A percentile compares a stretch with the other conserved stretches of the same genome.
These are phyloP conservation scores for Talaromyces thailandensis DNA, from an alignment of 495 filamentous ascomycete genomes.

Conservation along the genomic window DNA sequence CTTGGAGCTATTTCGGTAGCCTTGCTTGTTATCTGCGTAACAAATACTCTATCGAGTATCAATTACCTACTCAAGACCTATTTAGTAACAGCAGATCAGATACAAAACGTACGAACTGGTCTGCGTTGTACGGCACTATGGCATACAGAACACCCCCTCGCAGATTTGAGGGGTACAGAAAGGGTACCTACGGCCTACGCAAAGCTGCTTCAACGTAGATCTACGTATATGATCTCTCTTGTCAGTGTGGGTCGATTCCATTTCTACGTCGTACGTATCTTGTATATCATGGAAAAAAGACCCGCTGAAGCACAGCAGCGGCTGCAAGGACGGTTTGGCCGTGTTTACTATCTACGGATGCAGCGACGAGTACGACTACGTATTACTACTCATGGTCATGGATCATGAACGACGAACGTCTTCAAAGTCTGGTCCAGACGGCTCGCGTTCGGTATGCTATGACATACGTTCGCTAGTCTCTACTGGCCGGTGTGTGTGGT, in stretches of 20 bases:
- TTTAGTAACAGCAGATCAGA: background rate
- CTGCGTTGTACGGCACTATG: background rate
- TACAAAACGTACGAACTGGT: background rate
- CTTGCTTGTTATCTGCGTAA: conserved; percentile 1
- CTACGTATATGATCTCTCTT: conserved; percentile 3
- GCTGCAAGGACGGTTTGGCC: background rate
- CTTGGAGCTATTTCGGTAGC: background rate
- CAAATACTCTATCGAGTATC: background rate
- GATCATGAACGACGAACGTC: background rate
- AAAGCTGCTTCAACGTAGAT: background rate
- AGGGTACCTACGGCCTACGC: conserved; percentile 4
- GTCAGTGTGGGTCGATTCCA: background rate
- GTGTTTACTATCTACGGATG: background rate
- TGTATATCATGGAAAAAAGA: background rate
- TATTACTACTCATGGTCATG: background rate
- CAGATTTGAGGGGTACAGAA: conserved; percentile 1
- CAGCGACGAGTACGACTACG: background rate
- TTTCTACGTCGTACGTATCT: background rate
- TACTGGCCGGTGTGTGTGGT: background rate
- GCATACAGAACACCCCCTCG: conserved; percentile 1
- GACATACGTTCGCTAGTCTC: background rate
- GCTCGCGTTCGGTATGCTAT: background rate
- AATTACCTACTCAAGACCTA: background rate
- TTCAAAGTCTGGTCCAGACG: background rate
- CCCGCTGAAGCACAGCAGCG: background rate